Evolutionary conservation across 768 basidiomycete genomes (phyloP).

Genomic region (Lactarius pseudohatsudake): DNA sequence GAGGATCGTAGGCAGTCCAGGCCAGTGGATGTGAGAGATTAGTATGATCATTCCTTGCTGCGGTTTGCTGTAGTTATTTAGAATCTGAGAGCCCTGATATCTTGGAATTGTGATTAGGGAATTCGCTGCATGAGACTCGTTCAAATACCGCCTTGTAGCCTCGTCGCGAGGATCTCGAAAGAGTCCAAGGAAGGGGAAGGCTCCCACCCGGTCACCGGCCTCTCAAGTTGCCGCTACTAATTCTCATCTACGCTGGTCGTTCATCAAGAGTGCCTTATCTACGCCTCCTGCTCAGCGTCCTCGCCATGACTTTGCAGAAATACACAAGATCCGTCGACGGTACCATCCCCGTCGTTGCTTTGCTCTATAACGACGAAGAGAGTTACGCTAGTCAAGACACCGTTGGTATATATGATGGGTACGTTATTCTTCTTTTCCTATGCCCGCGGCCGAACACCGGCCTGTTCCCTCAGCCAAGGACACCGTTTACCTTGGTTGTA

Average conservation of each 20-base stretch:
- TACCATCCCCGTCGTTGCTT: conserved; percentile 71
- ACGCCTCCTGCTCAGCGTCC: no score
- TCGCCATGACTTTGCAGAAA: conserved; percentile 42
- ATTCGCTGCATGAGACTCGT: no score
- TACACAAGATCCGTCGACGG: conserved; percentile 64
- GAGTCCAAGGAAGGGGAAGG: no score
- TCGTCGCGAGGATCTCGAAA: no score
- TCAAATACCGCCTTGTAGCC: no score
- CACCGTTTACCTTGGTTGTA: background rate
- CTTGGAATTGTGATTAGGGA: no score
- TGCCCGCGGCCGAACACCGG: background rate
- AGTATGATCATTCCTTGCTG: no score
- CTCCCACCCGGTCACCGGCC: background rate
- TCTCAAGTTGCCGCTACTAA: background rate
- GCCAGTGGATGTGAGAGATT: background rate
- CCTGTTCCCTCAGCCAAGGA: background rate
- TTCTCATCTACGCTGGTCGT: background rate
- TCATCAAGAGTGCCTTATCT: background rate
- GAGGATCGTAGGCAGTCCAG: background rate
- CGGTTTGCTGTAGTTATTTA: no score
- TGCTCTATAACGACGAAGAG: conserved; percentile 81
- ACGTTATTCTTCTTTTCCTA: conserved; percentile 33
- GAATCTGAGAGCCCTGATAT: no score
- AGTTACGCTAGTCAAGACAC: conserved; percentile 68
- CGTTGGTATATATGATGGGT: conserved; percentile 95